Conservation (phyloP, 345 rosid species). For the Brassica napus region Da-Ae NC_063435.1:12576501-12577000, state of each 20-base stretch:
- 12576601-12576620: background rate
- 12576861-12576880: no score
- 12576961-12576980: no score
- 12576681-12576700: background rate
- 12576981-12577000: no score
- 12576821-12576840: background rate
- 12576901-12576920: no score
- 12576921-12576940: no score
- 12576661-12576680: background rate
- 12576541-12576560: background rate
- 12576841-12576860: no score
- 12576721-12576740: background rate
- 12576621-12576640: background rate
- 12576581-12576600: background rate
- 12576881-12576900: no score
- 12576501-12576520: conserved; percentile 43
- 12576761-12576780: background rate
- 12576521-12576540: background rate
- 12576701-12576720: background rate
- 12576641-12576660: no score
- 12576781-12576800: background rate
- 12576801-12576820: background rate
- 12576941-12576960: no score
- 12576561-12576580: background rate
- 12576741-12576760: background rate